Evolutionary conservation across 495 filamentous ascomycete species (phyloP).

Genomic region (Penicillium cinerascens): DNA sequence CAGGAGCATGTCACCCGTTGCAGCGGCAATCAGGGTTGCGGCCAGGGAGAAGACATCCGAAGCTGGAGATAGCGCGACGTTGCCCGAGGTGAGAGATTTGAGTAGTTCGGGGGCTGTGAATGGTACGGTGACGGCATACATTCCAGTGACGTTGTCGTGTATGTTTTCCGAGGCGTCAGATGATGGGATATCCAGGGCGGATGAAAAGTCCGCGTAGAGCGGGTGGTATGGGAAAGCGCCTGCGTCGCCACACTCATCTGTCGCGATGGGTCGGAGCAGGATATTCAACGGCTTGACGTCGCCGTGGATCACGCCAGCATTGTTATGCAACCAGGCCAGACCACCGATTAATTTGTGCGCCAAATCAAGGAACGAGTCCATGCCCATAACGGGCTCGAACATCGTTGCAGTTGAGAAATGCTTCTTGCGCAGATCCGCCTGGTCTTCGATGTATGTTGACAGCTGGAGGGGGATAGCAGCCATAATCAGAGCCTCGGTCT

Average conservation of each 20-base stretch:
- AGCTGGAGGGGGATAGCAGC: constrained; percentile 49
- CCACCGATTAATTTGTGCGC: constrained; percentile 48
- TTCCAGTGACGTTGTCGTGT: constrained; percentile 16
- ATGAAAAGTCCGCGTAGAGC: constrained; percentile 59
- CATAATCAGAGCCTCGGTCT: constrained; percentile 51
- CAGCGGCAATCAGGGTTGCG: constrained; percentile 52
- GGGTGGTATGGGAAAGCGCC: constrained; percentile 37
- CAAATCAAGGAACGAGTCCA: constrained; percentile 38
- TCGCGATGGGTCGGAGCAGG: constrained; percentile 27
- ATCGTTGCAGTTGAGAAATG: constrained; percentile 44
- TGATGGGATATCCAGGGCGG: constrained; percentile 40
- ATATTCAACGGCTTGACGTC: constrained; percentile 47
- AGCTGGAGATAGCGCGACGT: constrained; percentile 15
- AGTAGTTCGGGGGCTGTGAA: constrained; percentile 57
- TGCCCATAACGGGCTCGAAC: constrained; percentile 49
- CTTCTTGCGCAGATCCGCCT: constrained; percentile 24
- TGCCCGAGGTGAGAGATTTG: constrained; percentile 24
- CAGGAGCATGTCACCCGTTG: constrained; percentile 50
- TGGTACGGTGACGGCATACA: constrained; percentile 53
- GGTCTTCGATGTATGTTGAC: constrained; percentile 45
- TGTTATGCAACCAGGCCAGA: constrained; percentile 49
- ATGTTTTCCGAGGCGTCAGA: not conserved
- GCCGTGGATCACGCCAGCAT: constrained; percentile 41
- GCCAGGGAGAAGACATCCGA: constrained; percentile 50
- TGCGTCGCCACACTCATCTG: constrained; percentile 7